phyloP scores from a whole-genome alignment of 306 rosid species.

The Hippophae gyantsensis region DNA sequence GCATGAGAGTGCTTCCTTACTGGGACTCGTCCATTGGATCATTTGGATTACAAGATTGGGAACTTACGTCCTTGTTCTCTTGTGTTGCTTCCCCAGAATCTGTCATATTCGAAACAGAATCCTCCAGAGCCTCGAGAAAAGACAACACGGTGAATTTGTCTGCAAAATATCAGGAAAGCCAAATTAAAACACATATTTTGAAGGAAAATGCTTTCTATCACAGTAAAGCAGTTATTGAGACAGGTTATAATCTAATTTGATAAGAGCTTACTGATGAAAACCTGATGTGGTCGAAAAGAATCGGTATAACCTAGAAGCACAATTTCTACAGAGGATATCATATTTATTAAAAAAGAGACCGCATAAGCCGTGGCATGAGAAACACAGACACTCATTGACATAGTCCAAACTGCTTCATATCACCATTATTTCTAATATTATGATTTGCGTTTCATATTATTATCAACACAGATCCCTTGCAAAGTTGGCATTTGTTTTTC shows the following conservation, averaged over 20 bases:
- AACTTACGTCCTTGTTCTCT: slow-evolving; percentile 58
- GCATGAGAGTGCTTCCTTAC: slow-evolving; percentile 9
- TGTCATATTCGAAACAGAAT: slow-evolving; percentile 47
- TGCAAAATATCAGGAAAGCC: slow-evolving; percentile 21
- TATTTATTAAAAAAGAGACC: too few relatives aligned
- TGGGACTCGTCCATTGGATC: slow-evolving; percentile 76
- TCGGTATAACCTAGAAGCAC: too few relatives aligned
- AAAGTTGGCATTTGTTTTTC: not conserved
- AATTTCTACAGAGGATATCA: too few relatives aligned
- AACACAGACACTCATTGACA: too few relatives aligned
- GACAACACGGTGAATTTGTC: slow-evolving; percentile 87
- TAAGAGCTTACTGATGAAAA: too few relatives aligned
- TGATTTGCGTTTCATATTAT: too few relatives aligned
- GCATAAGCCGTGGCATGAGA: too few relatives aligned
- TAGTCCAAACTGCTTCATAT: not conserved
- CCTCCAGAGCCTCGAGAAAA: slow-evolving; percentile 92
- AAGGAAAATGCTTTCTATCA: not conserved
- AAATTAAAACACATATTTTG: not conserved
- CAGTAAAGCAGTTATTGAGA: not conserved
- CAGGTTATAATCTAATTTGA: too few relatives aligned
- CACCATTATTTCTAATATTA: not conserved
- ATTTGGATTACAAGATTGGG: slow-evolving; percentile 54
- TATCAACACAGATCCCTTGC: not conserved
- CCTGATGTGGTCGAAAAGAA: too few relatives aligned
- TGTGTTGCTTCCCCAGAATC: slow-evolving; percentile 47